Conservation (phyloP, 2,329 filamentous ascomycete species). For the Aspergillus oerlinghausenensis region DNA sequence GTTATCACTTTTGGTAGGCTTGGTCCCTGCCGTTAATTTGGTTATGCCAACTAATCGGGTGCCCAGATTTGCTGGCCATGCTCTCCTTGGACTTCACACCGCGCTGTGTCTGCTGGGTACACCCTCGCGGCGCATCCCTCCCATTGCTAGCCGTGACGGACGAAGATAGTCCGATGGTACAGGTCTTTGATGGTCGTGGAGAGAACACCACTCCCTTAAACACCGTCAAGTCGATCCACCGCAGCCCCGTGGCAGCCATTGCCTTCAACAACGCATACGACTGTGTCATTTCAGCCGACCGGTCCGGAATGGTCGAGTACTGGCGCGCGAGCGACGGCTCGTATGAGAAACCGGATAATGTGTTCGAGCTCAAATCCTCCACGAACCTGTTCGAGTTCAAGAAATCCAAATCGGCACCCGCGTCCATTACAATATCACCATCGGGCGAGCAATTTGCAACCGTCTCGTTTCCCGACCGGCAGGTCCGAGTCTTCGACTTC, state of each 20-base stretch:
- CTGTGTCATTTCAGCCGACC: constrained; percentile 85
- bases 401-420: constrained; percentile 81
- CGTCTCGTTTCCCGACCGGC: constrained; percentile 88
- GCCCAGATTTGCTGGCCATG: constrained; percentile 70
- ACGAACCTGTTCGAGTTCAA: constrained; percentile 97
- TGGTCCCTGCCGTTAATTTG: too few species aligned
- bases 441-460: constrained; percentile 81
- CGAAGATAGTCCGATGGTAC: constrained; percentile 65
- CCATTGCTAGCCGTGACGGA: constrained; percentile 82
- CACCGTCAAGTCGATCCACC: constrained; percentile 73
- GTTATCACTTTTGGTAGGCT: constrained; percentile 68
- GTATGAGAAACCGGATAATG: constrained; percentile 86
- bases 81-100: constrained; percentile 71
- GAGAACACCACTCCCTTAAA: constrained; percentile 73
- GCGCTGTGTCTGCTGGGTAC: constrained; percentile 85
- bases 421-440: constrained; percentile 78
- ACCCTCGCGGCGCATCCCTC: constrained; percentile 78
- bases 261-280: constrained; percentile 84
- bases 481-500: constrained; percentile 92
- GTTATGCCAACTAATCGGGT: constrained; percentile 9
- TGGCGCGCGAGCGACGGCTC: constrained; percentile 70
- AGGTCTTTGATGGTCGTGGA: constrained; percentile 84
- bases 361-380: constrained; percentile 89
- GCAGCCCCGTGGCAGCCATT: constrained; percentile 76
- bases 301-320: constrained; percentile 93